Percentiles rank a stretch among this genome's conserved stretches.
Conservation (phyloP, 805 yeast genomes). For the Teunomyces tritomae region DNA sequence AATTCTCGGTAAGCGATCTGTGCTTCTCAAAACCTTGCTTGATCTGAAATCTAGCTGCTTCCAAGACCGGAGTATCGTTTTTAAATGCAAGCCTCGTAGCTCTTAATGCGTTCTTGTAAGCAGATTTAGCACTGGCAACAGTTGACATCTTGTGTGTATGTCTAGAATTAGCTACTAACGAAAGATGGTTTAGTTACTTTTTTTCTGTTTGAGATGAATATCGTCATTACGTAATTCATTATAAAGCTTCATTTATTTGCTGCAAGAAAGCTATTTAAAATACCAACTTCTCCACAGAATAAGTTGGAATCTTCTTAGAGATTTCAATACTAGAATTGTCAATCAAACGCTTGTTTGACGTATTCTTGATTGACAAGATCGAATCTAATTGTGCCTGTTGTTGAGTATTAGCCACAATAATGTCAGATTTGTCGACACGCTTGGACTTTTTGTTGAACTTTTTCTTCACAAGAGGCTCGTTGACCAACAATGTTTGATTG, state of each 20-base stretch:
- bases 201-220: not conserved
- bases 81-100: conserved; percentile 63
- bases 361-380: conserved; percentile 30
- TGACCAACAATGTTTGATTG: conserved; percentile 38
- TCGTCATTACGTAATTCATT: not conserved
- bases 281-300: conserved; percentile 50
- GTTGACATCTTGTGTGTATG: conserved; percentile 1
- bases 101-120: conserved; percentile 65
- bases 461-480: conserved; percentile 21
- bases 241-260: not conserved
- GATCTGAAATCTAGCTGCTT: conserved; percentile 61
- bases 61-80: conserved; percentile 46
- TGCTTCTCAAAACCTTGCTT: conserved; percentile 49
- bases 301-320: conserved; percentile 49
- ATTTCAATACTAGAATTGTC: conserved; percentile 25
- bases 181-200: not conserved
- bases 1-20: conserved; percentile 15
- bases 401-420: conserved; percentile 19
- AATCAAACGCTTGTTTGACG: conserved; percentile 25
- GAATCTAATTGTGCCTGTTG: conserved; percentile 33
- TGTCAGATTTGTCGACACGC: conserved; percentile 19
- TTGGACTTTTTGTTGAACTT: conserved; percentile 23
- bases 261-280: conserved; percentile 17
- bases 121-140: conserved; percentile 20
- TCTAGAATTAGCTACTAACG: too few species aligned